Evolutionary conservation across 805 yeast species (phyloP).

Genomic region (Candida glaebosa): DNA sequence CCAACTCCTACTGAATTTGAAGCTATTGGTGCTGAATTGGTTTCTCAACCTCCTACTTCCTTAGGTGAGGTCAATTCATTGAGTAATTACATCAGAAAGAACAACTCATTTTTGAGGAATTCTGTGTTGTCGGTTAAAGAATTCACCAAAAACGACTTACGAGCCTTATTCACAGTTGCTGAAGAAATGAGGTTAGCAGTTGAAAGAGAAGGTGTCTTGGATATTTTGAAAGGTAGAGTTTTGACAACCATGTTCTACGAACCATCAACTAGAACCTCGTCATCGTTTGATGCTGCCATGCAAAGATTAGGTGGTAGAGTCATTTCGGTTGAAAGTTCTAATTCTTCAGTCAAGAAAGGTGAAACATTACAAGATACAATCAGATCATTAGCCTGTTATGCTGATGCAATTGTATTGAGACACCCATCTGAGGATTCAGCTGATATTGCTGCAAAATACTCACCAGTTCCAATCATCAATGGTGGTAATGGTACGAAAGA

Average conservation of each 20-base stretch:
- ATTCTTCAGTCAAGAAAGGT: constrained; percentile 97
- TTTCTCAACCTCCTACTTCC: constrained; percentile 70
- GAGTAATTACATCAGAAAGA: constrained; percentile 67
- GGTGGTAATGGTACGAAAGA: constrained; percentile 98
- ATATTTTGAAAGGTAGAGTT: constrained; percentile 83
- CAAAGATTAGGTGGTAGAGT: constrained; percentile 99
- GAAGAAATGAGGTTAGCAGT: constrained; percentile 97
- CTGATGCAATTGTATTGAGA: constrained; percentile 95
- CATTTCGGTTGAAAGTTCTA: constrained; percentile 75
- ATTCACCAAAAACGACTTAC: constrained; percentile 83
- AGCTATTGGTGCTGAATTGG: constrained; percentile 60
- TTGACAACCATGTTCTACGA: constrained; percentile 95
- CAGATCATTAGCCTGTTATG: constrained; percentile 89
- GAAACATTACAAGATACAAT: constrained; percentile 97
- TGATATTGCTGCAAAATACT: constrained; percentile 90
- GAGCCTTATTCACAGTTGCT: constrained; percentile 91
- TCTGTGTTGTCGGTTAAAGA: constrained; percentile 86
- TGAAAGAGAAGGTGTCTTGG: constrained; percentile 93
- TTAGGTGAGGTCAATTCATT: constrained; percentile 78
- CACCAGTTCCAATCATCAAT: constrained; percentile 94
- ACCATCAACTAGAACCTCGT: constrained; percentile 95
- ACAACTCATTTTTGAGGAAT: constrained; percentile 88
- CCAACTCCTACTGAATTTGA: constrained; percentile 46
- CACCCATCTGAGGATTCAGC: constrained; percentile 94
- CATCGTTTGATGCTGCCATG: constrained; percentile 99